A percentile compares a stretch with the other conserved stretches of the same genome.
These are phyloP conservation scores for Nitzschia sp. DNA, from an alignment of 108 stramenopile species.

Conservation along the genomic window DNA sequence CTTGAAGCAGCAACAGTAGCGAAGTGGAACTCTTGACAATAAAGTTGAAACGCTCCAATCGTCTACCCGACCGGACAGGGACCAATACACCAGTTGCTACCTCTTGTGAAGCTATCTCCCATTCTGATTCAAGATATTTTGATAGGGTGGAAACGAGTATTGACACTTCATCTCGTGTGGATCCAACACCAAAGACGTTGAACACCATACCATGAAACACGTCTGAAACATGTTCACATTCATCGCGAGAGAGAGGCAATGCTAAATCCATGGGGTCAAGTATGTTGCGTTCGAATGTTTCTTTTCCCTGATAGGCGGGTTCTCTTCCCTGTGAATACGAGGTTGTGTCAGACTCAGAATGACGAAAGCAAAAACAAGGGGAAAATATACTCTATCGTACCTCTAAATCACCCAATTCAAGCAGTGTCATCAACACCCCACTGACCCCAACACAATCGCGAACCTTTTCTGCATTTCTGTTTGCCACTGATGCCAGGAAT, in stretches of 20 bases:
- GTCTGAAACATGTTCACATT: conserved; percentile 49
- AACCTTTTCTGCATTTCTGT: conserved; percentile 57
- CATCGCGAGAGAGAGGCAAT: not conserved
- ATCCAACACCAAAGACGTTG: conserved; percentile 39
- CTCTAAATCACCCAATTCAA: conserved; percentile 24
- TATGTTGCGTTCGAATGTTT: conserved; percentile 1
- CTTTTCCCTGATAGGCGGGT: not conserved
- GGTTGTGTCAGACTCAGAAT: not conserved
- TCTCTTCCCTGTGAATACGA: not conserved
- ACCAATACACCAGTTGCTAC: not conserved
- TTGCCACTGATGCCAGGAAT: conserved; percentile 53
- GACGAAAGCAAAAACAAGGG: not conserved
- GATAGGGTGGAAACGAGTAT: conserved; percentile 59
- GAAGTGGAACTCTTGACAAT: conserved; percentile 33
- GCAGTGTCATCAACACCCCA: conserved; percentile 47
- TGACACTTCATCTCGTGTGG: conserved; percentile 35
- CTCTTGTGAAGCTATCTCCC: conserved; percentile 39
- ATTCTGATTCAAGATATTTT: conserved; percentile 49
- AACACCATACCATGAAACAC: conserved; percentile 61
- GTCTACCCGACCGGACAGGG: not conserved
- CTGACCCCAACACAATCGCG: conserved; percentile 55
- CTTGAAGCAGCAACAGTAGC: conserved; percentile 39
- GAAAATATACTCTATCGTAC: conserved; percentile 14
- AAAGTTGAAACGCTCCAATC: conserved; percentile 9
- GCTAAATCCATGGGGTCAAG: not conserved